These are phyloP conservation scores for Eutrema salsugineum DNA, from an alignment of 441 rosid species.

Conservation along the genomic window DNA sequence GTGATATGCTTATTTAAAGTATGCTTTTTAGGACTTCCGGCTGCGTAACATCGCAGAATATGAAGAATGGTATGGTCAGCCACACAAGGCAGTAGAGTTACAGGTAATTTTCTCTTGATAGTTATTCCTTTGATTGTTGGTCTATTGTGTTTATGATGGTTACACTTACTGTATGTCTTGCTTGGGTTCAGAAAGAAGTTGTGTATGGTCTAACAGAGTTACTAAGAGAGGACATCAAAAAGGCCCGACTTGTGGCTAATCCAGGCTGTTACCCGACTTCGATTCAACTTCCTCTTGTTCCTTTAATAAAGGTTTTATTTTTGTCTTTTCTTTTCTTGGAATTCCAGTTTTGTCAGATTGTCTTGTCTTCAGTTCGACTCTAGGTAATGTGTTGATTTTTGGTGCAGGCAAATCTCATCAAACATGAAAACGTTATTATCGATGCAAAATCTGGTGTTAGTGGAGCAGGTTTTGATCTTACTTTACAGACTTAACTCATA, in stretches of 20 bases:
- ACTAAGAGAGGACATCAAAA: constrained; percentile 59
- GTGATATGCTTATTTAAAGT: background rate
- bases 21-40: constrained; percentile 66
- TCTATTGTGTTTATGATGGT: constrained; percentile 8
- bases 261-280: constrained; percentile 99
- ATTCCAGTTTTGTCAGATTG: background rate
- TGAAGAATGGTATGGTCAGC: constrained; percentile 97
- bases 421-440: constrained; percentile 56
- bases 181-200: constrained; percentile 67
- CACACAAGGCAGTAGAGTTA: constrained; percentile 75
- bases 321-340: background rate
- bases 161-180: background rate
- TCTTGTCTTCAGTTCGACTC: background rate
- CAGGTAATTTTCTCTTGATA: constrained; percentile 49
- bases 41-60: constrained; percentile 65
- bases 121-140: background rate
- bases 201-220: constrained; percentile 95
- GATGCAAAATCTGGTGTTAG: constrained; percentile 97
- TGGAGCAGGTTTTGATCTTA: constrained; percentile 77
- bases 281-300: constrained; percentile 91
- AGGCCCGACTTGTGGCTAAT: constrained; percentile 83
- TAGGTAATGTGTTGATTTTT: background rate
- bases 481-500: background rate
- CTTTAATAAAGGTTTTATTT: constrained; percentile 71
- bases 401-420: constrained; percentile 74